A percentile compares a stretch with the other conserved stretches of the same genome.
Evolutionary conservation across 352 stramenopile species (phyloP).

Genomic region (Pythium scleroteichum): DNA sequence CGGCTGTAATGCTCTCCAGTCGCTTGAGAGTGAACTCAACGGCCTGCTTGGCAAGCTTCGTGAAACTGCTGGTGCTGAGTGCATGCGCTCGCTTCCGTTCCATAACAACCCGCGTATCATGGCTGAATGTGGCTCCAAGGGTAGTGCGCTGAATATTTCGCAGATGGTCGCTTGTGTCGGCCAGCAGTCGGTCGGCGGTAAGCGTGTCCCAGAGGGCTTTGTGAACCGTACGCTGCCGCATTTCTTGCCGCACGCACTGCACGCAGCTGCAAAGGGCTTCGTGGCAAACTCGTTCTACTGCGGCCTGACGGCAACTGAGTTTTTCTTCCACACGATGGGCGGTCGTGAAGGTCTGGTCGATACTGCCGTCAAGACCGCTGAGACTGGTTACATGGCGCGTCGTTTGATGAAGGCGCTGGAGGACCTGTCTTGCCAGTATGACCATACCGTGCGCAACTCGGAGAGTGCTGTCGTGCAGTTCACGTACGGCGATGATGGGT

Average conservation of each 20-base stretch:
- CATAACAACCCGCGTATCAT: constrained; percentile 98
- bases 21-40: constrained; percentile 98
- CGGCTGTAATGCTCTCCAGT: constrained; percentile 97
- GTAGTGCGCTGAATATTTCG: constrained; percentile 99
- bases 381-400: constrained; percentile 99
- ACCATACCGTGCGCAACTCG: constrained; percentile 89
- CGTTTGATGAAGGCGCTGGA: constrained; percentile 98
- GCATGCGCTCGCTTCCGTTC: constrained; percentile 97
- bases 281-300: constrained; percentile 99
- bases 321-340: constrained; percentile 99
- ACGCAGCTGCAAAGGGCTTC: constrained; percentile 98
- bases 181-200: constrained; percentile 98
- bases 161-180: constrained; percentile 99
- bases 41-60: constrained; percentile 97
- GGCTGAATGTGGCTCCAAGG: constrained; percentile 99
- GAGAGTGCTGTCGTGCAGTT: constrained; percentile 97
- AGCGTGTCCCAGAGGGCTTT: constrained; percentile 98
- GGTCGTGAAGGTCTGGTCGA: constrained; percentile 99
- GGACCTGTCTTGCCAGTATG: constrained; percentile 96
- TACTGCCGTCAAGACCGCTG: constrained; percentile 99
- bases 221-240: constrained; percentile 98
- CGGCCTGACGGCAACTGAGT: constrained; percentile 98
- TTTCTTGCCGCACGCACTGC: constrained; percentile 94
- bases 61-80: constrained; percentile 97
- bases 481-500: constrained; percentile 98